A percentile compares a stretch with the other conserved stretches of the same genome.
Evolutionary conservation across 305 asterid species (phyloP).

Genomic region (Fraxinus angustifolia): DNA sequence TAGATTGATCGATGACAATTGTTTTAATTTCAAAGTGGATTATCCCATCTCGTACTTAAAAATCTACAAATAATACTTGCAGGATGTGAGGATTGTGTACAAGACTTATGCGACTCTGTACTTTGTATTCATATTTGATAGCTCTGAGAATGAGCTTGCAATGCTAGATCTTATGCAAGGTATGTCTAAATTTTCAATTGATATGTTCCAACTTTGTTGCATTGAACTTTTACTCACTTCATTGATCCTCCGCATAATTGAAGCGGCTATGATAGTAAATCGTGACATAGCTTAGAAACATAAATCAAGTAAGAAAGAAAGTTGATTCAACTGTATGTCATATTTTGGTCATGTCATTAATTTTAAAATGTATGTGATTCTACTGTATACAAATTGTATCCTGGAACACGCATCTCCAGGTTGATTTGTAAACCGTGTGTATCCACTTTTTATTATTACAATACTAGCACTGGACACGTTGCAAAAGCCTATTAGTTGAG

Average conservation of each 20-base stretch:
- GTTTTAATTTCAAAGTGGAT: background rate
- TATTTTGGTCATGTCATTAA: background rate
- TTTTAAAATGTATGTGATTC: background rate
- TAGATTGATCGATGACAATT: background rate
- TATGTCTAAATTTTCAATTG: slow-evolving; percentile 28
- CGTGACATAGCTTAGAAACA: slow-evolving; percentile 2
- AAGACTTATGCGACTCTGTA: slow-evolving; percentile 85
- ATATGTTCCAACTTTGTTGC: background rate
- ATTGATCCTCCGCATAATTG: slow-evolving; percentile 4
- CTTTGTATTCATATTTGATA: slow-evolving; percentile 73
- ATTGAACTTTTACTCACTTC: background rate
- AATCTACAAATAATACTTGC: slow-evolving; percentile 25
- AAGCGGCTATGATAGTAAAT: background rate
- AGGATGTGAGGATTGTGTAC: slow-evolving; percentile 82
- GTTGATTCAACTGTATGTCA: background rate
- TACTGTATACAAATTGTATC: background rate
- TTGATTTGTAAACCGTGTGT: background rate
- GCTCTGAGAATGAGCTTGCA: slow-evolving; percentile 88
- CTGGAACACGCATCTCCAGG: background rate
- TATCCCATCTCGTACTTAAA: background rate
- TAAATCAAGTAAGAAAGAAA: background rate
- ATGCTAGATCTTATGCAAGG: slow-evolving; percentile 99
- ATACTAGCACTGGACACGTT: background rate
- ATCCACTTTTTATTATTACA: background rate
- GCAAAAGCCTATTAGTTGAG: background rate